Evolutionary conservation across 495 filamentous ascomycete species (phyloP).

Genomic region (Viridothelium virens): DNA sequence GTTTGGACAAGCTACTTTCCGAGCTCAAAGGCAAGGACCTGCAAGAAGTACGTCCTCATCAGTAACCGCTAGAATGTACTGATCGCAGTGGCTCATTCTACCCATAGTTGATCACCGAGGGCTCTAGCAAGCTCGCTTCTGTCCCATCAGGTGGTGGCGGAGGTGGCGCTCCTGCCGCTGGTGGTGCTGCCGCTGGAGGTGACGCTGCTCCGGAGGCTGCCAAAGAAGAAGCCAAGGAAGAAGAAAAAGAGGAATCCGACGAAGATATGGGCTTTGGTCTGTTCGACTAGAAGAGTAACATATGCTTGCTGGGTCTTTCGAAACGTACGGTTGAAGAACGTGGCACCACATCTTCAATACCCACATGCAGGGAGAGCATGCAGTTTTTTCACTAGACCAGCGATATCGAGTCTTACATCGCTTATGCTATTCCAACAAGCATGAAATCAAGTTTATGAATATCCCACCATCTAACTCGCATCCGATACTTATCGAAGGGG

Average conservation of each 20-base stretch:
- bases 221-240: constrained; percentile 57
- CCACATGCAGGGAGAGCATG: no score
- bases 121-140: constrained; percentile 88
- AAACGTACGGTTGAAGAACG: no score
- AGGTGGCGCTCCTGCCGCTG: constrained; percentile 56
- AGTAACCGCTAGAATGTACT: background rate
- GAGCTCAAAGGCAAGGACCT: constrained; percentile 98
- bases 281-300: constrained; percentile 57
- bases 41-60: constrained; percentile 61
- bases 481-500: no score
- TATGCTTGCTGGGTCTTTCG: constrained; percentile 36
- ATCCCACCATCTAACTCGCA: no score
- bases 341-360: no score
- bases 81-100: constrained; percentile 14
- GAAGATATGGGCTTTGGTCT: constrained; percentile 99
- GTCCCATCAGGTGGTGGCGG: constrained; percentile 87
- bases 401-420: no score
- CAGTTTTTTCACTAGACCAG: no score
- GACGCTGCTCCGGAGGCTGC: constrained; percentile 62
- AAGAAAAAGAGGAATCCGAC: constrained; percentile 86
- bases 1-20: constrained; percentile 71
- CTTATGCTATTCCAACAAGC: no score
- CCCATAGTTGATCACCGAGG: constrained; percentile 79
- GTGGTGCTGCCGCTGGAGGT: constrained; percentile 58
- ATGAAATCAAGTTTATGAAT: no score